Evolutionary conservation across 345 rosid genomes (phyloP).

Genomic region (Pseudoturritis turrita): DNA sequence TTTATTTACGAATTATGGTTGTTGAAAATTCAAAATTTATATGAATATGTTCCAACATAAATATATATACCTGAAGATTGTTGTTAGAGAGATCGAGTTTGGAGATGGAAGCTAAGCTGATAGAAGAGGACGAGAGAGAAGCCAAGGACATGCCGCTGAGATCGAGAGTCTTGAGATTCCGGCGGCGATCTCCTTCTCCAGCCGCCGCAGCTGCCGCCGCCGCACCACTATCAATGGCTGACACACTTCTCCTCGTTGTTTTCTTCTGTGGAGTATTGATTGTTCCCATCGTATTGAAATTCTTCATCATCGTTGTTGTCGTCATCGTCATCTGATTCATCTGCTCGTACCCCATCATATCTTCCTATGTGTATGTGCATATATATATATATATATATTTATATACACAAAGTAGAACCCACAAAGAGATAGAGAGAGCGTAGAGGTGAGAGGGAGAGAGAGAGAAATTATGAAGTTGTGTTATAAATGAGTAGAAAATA

Average conservation of each 20-base stretch:
- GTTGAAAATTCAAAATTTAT: neutral
- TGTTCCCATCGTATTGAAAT: slow-evolving; percentile 4
- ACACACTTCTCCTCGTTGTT: slow-evolving; percentile 6
- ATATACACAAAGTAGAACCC: slow-evolving; percentile 8
- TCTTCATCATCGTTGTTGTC: slow-evolving; percentile 24
- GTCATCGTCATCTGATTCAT: slow-evolving; percentile 37
- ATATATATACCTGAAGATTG: slow-evolving; percentile 62
- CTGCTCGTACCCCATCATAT: slow-evolving; percentile 33
- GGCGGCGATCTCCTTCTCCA: slow-evolving; percentile 27
- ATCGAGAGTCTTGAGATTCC: slow-evolving; percentile 47
- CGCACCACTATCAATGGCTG: slow-evolving; percentile 19
- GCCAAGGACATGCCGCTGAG: slow-evolving; percentile 66
- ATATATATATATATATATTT: slow-evolving; percentile 10
- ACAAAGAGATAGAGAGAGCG: neutral
- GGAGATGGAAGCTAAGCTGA: slow-evolving; percentile 54
- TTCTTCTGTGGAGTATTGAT: slow-evolving; percentile 18
- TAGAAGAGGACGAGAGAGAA: slow-evolving; percentile 51
- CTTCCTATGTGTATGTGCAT: slow-evolving; percentile 24
- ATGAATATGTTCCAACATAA: neutral
- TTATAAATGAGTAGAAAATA: slow-evolving; percentile 8
- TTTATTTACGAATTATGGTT: neutral
- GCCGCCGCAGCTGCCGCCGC: neutral
- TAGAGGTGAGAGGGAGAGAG: neutral
- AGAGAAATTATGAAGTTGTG: neutral
- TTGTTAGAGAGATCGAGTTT: slow-evolving; percentile 80